Evolutionary conservation across 495 filamentous ascomycete species (phyloP).

Genomic region (Hypoxylon cercidicola): DNA sequence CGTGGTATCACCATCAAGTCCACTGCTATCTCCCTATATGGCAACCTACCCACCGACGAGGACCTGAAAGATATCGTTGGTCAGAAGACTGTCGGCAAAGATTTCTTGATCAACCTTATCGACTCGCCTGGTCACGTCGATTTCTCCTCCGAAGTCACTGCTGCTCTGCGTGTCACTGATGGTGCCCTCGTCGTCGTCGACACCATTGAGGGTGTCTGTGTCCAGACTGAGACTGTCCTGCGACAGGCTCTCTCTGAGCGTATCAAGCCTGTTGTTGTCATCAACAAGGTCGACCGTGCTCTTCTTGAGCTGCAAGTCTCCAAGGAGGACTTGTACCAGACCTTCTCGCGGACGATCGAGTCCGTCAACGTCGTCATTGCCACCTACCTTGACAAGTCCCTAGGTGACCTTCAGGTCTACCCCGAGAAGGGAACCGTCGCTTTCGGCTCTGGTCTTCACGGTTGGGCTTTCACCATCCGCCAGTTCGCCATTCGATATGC

Average conservation of each 20-base stretch:
- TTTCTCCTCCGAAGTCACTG: constrained; percentile 99
- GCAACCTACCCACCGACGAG: constrained; percentile 79
- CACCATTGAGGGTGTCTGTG: constrained; percentile 98
- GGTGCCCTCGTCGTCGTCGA: constrained; percentile 99
- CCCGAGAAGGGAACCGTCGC: constrained; percentile 95
- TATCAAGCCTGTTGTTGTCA: constrained; percentile 99
- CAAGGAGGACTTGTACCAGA: constrained; percentile 99
- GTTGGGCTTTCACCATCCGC: constrained; percentile 99
- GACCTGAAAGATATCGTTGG: constrained; percentile 93
- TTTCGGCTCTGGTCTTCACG: constrained; percentile 99
- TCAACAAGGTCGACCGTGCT: constrained; percentile 99
- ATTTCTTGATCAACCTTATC: constrained; percentile 99
- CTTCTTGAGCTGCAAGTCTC: constrained; percentile 96
- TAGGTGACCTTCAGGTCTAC: constrained; percentile 98
- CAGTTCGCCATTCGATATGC: constrained; percentile 97
- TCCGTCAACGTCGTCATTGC: constrained; percentile 99
- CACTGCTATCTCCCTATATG: constrained; percentile 98
- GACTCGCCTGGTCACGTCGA: constrained; percentile 99
- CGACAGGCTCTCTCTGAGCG: constrained; percentile 99
- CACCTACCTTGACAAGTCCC: constrained; percentile 96
- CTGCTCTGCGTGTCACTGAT: constrained; percentile 99
- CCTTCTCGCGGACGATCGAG: constrained; percentile 98
- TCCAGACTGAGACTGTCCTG: constrained; percentile 99
- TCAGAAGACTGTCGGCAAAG: constrained; percentile 82
- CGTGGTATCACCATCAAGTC: constrained; percentile 99